phyloP scores from a whole-genome alignment of 108 stramenopile genomes.

The Asterionellopsis glacialis region DNA sequence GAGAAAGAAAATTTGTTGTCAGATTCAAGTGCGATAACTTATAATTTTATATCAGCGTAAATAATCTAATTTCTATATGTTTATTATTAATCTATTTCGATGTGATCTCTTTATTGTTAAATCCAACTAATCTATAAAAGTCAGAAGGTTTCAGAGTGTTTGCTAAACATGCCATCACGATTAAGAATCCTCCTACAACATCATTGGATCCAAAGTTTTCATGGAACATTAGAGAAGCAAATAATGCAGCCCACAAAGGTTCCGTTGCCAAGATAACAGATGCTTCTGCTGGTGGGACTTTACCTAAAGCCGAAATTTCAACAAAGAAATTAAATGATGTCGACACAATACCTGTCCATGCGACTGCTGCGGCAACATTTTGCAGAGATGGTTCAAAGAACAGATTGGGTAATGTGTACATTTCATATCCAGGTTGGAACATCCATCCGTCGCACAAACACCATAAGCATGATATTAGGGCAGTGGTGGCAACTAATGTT shows the following conservation, averaged over 20 bases:
- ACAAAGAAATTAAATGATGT: slow-evolving; percentile 50
- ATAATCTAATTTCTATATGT: too few relatives aligned
- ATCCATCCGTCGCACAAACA: slow-evolving; percentile 39
- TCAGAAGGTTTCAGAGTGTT: slow-evolving; percentile 7
- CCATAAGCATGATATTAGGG: slow-evolving; percentile 49
- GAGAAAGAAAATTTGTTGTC: too few relatives aligned
- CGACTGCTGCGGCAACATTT: slow-evolving; percentile 38
- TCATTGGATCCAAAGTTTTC: slow-evolving; percentile 40
- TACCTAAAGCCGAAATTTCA: slow-evolving; percentile 55
- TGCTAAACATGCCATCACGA: slow-evolving; percentile 53
- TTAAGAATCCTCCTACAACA: slow-evolving; percentile 41
- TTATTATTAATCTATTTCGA: too few relatives aligned
- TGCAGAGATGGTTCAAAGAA: slow-evolving; percentile 36
- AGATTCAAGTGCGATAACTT: too few relatives aligned
- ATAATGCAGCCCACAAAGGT: slow-evolving; percentile 69
- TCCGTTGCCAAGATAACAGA: slow-evolving; percentile 68
- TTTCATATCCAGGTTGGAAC: slow-evolving; percentile 18
- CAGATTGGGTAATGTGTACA: slow-evolving; percentile 30
- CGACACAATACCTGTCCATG: slow-evolving; percentile 56
- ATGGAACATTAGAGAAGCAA: slow-evolving; percentile 37
- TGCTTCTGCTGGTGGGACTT: slow-evolving; percentile 49
- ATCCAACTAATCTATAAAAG: too few relatives aligned
- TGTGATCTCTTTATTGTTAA: too few relatives aligned
- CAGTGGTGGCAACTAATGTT: slow-evolving; percentile 43
- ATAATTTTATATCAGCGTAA: too few relatives aligned